Conservation (phyloP, 495 filamentous ascomycete species). For the Penicillium alfredii region DNA sequence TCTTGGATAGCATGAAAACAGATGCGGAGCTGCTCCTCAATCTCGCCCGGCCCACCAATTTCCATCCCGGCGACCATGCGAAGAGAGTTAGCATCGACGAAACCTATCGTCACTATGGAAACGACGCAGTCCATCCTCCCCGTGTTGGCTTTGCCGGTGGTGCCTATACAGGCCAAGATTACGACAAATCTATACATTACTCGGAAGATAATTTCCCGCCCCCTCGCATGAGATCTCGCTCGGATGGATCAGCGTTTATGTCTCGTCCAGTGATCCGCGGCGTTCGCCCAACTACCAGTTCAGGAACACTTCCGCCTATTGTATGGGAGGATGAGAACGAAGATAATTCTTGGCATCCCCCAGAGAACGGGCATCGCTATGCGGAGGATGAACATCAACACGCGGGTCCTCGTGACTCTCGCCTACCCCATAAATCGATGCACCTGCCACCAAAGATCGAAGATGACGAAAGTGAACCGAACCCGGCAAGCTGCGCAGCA, state of each 20-base stretch:
- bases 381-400: constrained; percentile 2
- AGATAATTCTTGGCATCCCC: constrained; percentile 14
- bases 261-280: constrained; percentile 36
- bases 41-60: constrained; percentile 37
- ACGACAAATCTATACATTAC: constrained; percentile 12
- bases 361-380: constrained; percentile 9
- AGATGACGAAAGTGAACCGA: constrained; percentile 25
- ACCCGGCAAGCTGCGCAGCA: constrained; percentile 44
- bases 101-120: constrained; percentile 20
- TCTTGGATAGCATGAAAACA: constrained; percentile 43
- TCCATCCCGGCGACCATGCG: constrained; percentile 21
- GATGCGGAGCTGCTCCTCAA: constrained; percentile 51
- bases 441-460: constrained; percentile 24
- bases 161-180: constrained; percentile 8
- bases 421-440: constrained; percentile 5
- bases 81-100: constrained; percentile 39
- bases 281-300: constrained; percentile 38
- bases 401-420: background rate
- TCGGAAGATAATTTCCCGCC: constrained; percentile 17
- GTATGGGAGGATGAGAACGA: constrained; percentile 35
- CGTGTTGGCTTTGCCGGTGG: constrained; percentile 18
- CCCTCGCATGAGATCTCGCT: constrained; percentile 41
- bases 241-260: constrained; percentile 40
- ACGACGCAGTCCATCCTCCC: constrained; percentile 20
- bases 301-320: constrained; percentile 33